phyloP scores from a whole-genome alignment of 495 filamentous ascomycete genomes.

The Neurospora sp. region DNA sequence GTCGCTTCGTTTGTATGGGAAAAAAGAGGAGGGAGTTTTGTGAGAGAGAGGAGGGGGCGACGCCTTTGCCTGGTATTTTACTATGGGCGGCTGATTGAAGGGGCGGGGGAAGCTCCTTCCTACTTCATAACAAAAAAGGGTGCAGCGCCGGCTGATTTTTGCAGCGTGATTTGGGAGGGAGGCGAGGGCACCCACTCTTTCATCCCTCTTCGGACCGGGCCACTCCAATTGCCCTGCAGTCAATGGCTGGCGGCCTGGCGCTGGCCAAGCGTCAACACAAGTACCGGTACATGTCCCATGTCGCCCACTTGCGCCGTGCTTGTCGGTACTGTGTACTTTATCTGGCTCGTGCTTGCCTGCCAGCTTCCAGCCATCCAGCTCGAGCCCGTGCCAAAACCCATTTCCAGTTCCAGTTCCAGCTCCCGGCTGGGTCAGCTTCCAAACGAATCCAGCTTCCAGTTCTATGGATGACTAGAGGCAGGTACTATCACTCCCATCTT shows the following conservation, averaged over 20 bases:
- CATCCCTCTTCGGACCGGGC: slow-evolving; percentile 4
- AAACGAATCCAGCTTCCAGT: background rate
- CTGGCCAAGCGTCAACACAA: background rate
- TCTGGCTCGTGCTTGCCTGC: background rate
- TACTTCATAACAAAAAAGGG: slow-evolving; percentile 28
- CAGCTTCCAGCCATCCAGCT: background rate
- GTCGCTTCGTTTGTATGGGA: slow-evolving; percentile 38
- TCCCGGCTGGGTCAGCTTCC: background rate
- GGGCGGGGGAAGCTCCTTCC: slow-evolving; percentile 27
- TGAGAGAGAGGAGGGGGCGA: slow-evolving; percentile 43
- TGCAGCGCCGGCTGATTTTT: slow-evolving; percentile 26
- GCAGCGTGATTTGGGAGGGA: slow-evolving; percentile 17
- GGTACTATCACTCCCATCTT: background rate
- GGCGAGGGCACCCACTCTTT: slow-evolving; percentile 8
- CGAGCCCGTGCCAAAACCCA: background rate
- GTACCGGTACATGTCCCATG: slow-evolving; percentile 8
- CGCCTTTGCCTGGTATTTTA: slow-evolving; percentile 46
- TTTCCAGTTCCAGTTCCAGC: background rate
- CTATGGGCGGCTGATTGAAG: slow-evolving; percentile 48
- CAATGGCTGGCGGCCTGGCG: background rate
- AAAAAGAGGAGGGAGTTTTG: slow-evolving; percentile 44
- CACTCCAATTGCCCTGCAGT: background rate
- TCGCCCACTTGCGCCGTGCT: slow-evolving; percentile 10
- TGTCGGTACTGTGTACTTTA: slow-evolving; percentile 13
- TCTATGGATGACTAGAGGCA: background rate